Evolutionary conservation across 75 land plant genomes (phyloP).

Genomic region (Ceratopteris richardii): DNA sequence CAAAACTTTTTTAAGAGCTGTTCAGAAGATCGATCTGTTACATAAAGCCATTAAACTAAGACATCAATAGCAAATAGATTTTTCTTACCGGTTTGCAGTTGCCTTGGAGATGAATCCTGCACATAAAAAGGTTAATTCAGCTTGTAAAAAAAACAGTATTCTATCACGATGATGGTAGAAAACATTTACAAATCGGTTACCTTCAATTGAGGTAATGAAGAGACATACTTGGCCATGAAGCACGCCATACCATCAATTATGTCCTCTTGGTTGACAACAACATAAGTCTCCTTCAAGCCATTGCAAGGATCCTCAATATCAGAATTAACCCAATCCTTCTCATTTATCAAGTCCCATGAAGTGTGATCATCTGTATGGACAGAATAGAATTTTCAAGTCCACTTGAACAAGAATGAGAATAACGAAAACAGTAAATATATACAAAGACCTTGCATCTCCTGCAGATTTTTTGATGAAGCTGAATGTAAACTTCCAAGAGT

Average conservation of each 20-base stretch:
- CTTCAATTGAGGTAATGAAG: constrained; percentile 69
- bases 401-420: not conserved
- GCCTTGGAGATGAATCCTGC: constrained; percentile 61
- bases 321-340: constrained; percentile 25
- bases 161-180: too few relatives aligned
- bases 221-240: constrained; percentile 79
- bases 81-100: constrained; percentile 72
- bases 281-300: constrained; percentile 56
- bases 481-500: constrained; percentile 48
- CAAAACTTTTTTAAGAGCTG: constrained; percentile 82
- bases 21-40: not conserved
- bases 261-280: constrained; percentile 80
- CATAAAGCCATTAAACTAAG: too few relatives aligned
- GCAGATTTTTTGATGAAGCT: not conserved
- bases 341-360: constrained; percentile 63
- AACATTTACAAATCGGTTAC: too few relatives aligned
- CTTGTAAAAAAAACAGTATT: not conserved
- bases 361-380: constrained; percentile 42
- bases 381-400: not conserved
- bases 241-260: constrained; percentile 90
- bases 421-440: too few relatives aligned
- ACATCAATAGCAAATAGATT: not conserved
- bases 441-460: constrained; percentile 3
- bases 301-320: constrained; percentile 16
- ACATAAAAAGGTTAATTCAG: too few relatives aligned